phyloP scores from a whole-genome alignment of 1,139 yeast species.

The Magnusiomyces tetraspermus region DNA sequence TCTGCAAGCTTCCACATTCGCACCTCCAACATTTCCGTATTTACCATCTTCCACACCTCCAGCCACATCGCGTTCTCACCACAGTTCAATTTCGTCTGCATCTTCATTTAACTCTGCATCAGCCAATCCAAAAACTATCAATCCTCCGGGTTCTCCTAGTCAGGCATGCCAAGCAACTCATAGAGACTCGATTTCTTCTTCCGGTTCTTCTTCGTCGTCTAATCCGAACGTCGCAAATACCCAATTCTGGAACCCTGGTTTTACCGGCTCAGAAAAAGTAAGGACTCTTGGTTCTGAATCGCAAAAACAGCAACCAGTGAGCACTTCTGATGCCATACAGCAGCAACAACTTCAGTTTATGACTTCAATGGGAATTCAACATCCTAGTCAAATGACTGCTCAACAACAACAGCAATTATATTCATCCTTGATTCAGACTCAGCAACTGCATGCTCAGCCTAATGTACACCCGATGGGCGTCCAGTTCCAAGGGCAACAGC shows the following conservation, averaged over 20 bases:
- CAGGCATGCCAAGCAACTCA: not conserved
- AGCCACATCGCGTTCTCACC: not conserved
- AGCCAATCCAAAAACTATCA: not conserved
- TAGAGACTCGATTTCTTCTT: not conserved
- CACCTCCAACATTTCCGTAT: not conserved
- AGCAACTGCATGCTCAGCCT: not conserved
- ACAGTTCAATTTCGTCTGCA: not conserved
- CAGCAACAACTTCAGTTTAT: not conserved
- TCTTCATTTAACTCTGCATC: not conserved
- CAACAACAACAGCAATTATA: not conserved
- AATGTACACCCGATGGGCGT: not conserved
- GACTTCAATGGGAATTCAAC: not conserved
- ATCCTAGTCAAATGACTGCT: slow-evolving; percentile 1
- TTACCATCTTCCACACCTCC: not conserved
- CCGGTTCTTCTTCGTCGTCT: not conserved
- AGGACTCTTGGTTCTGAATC: not conserved
- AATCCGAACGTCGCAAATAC: not conserved
- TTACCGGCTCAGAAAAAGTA: not conserved
- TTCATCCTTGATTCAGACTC: not conserved
- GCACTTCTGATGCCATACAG: not conserved
- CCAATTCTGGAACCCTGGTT: slow-evolving; percentile 2
- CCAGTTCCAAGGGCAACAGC: slow-evolving; percentile 1
- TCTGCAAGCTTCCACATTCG: not conserved
- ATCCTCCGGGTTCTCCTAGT: not conserved
- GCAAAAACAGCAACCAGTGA: not conserved